Evolutionary conservation across 2,329 filamentous ascomycete genomes (phyloP), one percentile per base, ranked within the genome.

Genomic region (Blastomyces parvus): DNA sequence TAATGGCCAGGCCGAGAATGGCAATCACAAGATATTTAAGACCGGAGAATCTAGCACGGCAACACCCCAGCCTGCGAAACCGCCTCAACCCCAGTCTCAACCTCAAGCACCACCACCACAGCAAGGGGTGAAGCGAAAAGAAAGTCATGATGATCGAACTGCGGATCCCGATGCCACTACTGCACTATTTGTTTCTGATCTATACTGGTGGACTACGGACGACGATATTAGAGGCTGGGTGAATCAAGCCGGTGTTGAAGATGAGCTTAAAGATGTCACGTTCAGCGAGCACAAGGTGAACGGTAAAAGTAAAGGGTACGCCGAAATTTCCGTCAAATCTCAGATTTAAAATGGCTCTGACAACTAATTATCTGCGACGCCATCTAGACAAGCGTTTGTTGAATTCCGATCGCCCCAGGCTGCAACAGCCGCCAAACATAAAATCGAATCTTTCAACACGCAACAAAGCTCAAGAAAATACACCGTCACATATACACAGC

Each of bases 201-300:
- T 99, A 11, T 89, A 90, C 74, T 99, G 94, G 94, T 97, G 93
- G 93, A 92, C 87, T 38, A 96, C 89, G 2, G 94, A 99, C 73
- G 94, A 99, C 72, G 91, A 97, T 69, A 85, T 99, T 63, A 88
- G 94, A 61, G 89, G 88, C 60, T 97, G 91, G 90, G 82, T 89
- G 30, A 86, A 86, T 67, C 83, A 89, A 67, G 90, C 88, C n/a
- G 84, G 84, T 1, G 90, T 86, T 69, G 94, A 97, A 74, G 83
- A 87, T 56, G 90, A 96, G 71, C 79, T 97, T 22, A 91, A 90
- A 70, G 94, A 97, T 65, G 86, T 99, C 60, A 96, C 92, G 0
- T 99, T 97, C 75, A 97, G 91, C 71, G 94, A 99, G 75, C 94
- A 97, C 77, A 99, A 99, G 74, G 92, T 97, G 58, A 99, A 99